Base-by-base conservation (phyloP, 208 protist species). In the Leishmania braziliensis region DNA sequence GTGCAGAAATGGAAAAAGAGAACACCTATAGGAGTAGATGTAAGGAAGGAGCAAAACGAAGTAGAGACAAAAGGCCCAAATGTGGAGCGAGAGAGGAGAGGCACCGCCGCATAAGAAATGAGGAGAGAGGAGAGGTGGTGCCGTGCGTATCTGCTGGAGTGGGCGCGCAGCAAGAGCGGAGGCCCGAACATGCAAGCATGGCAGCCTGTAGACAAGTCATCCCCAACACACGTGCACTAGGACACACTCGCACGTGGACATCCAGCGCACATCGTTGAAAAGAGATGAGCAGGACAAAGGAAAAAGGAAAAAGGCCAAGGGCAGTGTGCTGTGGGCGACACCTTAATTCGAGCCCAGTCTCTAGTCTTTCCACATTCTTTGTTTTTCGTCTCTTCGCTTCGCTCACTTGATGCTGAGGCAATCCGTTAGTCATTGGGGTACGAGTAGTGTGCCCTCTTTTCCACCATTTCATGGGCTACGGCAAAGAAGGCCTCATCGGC, bases 391-490 rank as follows among this genome's bases (percentile, higher is more conserved):
- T 39, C 29, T 39, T 14, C 16, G 33, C 4, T 68, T 68, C 14
- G 62, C 12, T 68, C 29, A 29, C 14, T 39, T 68, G 66, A 2
- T 51, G 69, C 69, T 23, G 43, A 33, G 1, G 26, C 36, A 23
- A 23, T 33, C 69, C 69, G 5, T 76, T 88, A 93, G 56, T 96
- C 83, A 29, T 90, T 87, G 26, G 81, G 88, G 72, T 88, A 86
- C 60, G 79, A 77, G 51, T 92, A 79, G 81, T 92, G 79, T 51
- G 73, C 43, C 9, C 86, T 83, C 65, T 84, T 91, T 70, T 90
- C 87, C 33, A 93, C 91, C 91, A 96, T 95, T 29, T 89, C 88
- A 65, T 90, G 81, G 10, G 91, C 87, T 20, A 96, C 83, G 23
- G 70, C 77, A 83, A 95, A 92, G 54, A 93, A 95, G 29, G 75